Evolutionary conservation across 176 grass and related monocot genomes (phyloP), one percentile per base, ranked within the genome.

Genomic region (Luzula sylvatica): DNA sequence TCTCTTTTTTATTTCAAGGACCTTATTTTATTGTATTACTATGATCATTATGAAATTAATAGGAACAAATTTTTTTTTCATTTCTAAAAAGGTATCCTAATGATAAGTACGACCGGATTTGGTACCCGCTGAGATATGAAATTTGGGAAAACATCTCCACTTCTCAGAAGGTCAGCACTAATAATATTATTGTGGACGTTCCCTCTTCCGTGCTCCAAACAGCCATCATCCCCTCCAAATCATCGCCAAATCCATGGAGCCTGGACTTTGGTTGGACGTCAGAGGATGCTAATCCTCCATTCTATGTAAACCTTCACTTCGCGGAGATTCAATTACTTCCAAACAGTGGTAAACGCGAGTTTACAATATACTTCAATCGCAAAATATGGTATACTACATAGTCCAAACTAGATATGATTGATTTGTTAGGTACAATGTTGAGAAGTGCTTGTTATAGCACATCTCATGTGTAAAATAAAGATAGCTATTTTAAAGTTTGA

Each of bases 31-130:
- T 48, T 48, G 7, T 4, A 17, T 48, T 48, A 20, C 30, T 35
- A 32, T 32, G 30, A 9, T 35, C 30, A 35, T 35, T 35, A 35
- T 35, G 9, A 35, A 7, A 4, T 35, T 7, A 7, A 9, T 35
- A 35, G 9, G 9, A 35, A 4, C 9, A 35, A 35, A 35, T 35
- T 7, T 35, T 35, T 4, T n/a, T n/a, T n/a, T n/a, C n/a, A n/a
- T 15, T 1, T 16, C 12, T 18, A 18, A 39, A 18, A 8, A 66
- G 62, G 43, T 52, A 66, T 13, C 62, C 62, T 12, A 45, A 53
- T 24, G 62, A 67, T 27, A 44, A 26, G 13, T 67, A 38, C 38
- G 63, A 67, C 28, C 46, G 63, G 17, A 39, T 67, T 2, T 67
- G 63, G 63, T 16, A 15, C 47, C 67, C 18, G 9, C 30, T 35